A percentile compares a stretch with the other conserved stretches of the same genome.
Evolutionary conservation across 2,329 filamentous ascomycete genomes (phyloP).

Genomic region (Incumbomyces lentus): DNA sequence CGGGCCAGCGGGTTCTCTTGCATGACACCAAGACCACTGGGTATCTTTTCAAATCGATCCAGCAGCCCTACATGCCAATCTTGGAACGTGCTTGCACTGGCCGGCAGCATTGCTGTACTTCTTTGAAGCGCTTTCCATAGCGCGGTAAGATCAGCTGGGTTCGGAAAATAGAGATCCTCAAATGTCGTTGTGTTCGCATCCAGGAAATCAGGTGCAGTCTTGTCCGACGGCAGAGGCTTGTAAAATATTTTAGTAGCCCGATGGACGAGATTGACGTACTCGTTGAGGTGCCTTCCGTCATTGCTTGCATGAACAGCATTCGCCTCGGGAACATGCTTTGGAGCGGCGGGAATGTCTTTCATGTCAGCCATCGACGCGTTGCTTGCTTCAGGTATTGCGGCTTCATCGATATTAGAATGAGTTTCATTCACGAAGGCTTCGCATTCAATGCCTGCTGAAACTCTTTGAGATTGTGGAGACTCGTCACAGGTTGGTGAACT

Average conservation of each 20-base stretch:
- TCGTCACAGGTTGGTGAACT: slow-evolving; percentile 1
- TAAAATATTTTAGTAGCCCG: slow-evolving; percentile 52
- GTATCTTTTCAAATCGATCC: slow-evolving; percentile 32
- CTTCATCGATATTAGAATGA: neutral
- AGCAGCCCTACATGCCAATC: slow-evolving; percentile 47
- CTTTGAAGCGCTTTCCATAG: slow-evolving; percentile 28
- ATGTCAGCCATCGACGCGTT: neutral
- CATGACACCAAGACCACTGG: slow-evolving; percentile 16
- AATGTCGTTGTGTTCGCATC: slow-evolving; percentile 30
- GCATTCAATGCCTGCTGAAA: neutral
- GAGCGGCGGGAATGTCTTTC: neutral
- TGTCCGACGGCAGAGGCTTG: slow-evolving; percentile 26
- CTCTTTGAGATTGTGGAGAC: neutral
- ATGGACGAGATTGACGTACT: slow-evolving; percentile 25
- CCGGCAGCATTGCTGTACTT: slow-evolving; percentile 38
- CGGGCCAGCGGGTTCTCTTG: slow-evolving; percentile 16
- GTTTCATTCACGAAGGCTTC: neutral
- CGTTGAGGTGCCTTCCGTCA: neutral
- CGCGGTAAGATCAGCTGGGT: slow-evolving; percentile 10
- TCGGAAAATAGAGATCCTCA: slow-evolving; percentile 39
- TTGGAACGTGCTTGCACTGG: slow-evolving; percentile 40
- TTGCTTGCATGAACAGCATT: neutral
- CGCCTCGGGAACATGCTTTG: slow-evolving; percentile 9
- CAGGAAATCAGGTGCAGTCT: slow-evolving; percentile 19
- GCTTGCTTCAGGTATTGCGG: neutral